These are phyloP conservation scores for Lanmaoa pseudosensibilis DNA, from an alignment of 768 basidiomycete genomes.

Conservation along the genomic window DNA sequence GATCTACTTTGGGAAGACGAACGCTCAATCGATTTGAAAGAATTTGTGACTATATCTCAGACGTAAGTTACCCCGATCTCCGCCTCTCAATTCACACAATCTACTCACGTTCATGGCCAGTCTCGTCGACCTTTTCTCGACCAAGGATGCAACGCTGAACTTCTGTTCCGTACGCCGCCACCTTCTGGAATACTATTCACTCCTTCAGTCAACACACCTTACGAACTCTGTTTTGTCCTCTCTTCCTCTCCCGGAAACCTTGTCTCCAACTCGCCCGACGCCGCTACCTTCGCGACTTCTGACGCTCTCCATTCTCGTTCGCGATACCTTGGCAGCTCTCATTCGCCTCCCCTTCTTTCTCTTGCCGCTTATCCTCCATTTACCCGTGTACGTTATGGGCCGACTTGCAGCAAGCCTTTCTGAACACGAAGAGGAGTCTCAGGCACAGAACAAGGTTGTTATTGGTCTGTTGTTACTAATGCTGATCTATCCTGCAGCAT, in stretches of 20 bases:
- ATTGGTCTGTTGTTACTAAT: conserved; percentile 77
- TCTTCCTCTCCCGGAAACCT: conserved; percentile 77
- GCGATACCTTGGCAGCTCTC: conserved; percentile 70
- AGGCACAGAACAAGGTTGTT: conserved; percentile 96
- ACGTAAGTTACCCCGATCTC: conserved; percentile 59
- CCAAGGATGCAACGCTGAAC: conserved; percentile 58
- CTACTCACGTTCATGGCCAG: conserved; percentile 43
- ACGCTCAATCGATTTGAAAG: conserved; percentile 69
- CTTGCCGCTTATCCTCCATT: conserved; percentile 78
- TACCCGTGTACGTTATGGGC: conserved; percentile 84
- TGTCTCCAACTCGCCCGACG: conserved; percentile 76
- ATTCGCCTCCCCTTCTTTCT: conserved; percentile 86
- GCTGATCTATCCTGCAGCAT: conserved; percentile 77
- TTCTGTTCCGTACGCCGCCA: conserved; percentile 61
- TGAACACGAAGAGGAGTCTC: conserved; percentile 88
- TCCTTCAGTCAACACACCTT: conserved; percentile 76
- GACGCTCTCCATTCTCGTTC: conserved; percentile 75
- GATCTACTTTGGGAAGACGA: conserved; percentile 92
- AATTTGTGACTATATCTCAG: conserved; percentile 85
- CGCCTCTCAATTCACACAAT: conserved; percentile 14
- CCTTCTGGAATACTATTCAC: conserved; percentile 86
- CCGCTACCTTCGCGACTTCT: conserved; percentile 78
- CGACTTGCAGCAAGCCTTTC: conserved; percentile 70
- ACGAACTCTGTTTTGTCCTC: conserved; percentile 84
- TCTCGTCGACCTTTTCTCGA: conserved; percentile 85